Conservation (phyloP, 331 rosid species). For the Saraca asoca region DNA sequence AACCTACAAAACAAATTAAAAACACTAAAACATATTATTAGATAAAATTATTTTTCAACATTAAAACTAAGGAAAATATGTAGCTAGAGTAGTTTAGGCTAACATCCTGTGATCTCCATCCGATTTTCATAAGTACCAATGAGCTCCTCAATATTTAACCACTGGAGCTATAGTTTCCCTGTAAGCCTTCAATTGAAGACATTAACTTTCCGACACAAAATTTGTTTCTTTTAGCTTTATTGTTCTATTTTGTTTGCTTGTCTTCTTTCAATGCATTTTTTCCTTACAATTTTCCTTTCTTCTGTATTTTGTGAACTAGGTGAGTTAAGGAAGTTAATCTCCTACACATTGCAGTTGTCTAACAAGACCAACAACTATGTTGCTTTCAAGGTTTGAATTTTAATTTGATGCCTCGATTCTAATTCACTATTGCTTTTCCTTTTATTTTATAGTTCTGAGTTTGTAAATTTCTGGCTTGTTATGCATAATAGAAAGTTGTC, state of each 20-base stretch:
- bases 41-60: too few relatives aligned
- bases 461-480: not conserved
- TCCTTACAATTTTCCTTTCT: too few relatives aligned
- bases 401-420: slow-evolving; percentile 6
- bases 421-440: too few relatives aligned
- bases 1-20: too few relatives aligned
- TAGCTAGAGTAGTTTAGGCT: too few relatives aligned
- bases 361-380: slow-evolving; percentile 73
- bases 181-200: slow-evolving; percentile 42
- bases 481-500: slow-evolving; percentile 28
- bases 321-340: slow-evolving; percentile 89
- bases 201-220: slow-evolving; percentile 18
- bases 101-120: slow-evolving; percentile 36
- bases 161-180: slow-evolving; percentile 84
- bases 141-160: slow-evolving; percentile 78
- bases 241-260: slow-evolving; percentile 38
- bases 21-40: too few relatives aligned
- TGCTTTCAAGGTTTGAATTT: slow-evolving; percentile 71
- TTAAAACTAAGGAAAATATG: too few relatives aligned
- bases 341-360: slow-evolving; percentile 78
- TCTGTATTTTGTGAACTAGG: slow-evolving; percentile 42
- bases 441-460: too few relatives aligned
- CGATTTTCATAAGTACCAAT: slow-evolving; percentile 72
- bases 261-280: slow-evolving; percentile 24
- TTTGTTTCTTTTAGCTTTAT: not conserved